Conservation (phyloP, 805 yeast species). For the Candida ovalis region DNA sequence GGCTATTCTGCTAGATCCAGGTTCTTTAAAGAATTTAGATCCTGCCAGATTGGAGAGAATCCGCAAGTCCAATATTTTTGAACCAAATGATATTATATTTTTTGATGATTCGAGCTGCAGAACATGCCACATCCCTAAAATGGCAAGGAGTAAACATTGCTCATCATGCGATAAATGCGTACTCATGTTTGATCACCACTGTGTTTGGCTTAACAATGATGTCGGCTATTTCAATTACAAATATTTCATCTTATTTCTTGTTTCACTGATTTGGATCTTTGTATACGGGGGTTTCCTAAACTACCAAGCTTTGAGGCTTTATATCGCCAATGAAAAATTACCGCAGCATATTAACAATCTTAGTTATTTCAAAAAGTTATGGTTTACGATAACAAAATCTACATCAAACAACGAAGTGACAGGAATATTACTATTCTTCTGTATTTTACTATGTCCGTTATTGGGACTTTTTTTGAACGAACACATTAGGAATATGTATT, state of each 20-base stretch:
- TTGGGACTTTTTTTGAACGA: slow-evolving; percentile 36
- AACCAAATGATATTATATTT: slow-evolving; percentile 27
- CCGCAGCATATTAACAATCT: slow-evolving; percentile 19
- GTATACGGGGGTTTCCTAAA: slow-evolving; percentile 40
- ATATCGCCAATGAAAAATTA: not conserved
- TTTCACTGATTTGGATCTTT: slow-evolving; percentile 32
- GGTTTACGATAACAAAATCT: slow-evolving; percentile 29
- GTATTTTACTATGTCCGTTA: slow-evolving; percentile 35
- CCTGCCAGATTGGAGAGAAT: slow-evolving; percentile 7
- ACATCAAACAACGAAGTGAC: slow-evolving; percentile 34
- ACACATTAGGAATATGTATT: slow-evolving; percentile 43
- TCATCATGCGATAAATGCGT: slow-evolving; percentile 64
- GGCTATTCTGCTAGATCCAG: slow-evolving; percentile 43
- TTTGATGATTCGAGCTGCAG: slow-evolving; percentile 33
- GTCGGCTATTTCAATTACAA: slow-evolving; percentile 50
- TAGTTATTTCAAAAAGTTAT: slow-evolving; percentile 11
- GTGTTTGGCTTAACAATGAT: slow-evolving; percentile 52
- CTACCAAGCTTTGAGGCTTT: slow-evolving; percentile 22
- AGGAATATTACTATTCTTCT: slow-evolving; percentile 40
- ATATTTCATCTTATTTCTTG: slow-evolving; percentile 43
- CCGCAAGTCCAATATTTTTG: not conserved
- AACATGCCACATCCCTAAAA: slow-evolving; percentile 63
- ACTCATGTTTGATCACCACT: slow-evolving; percentile 60
- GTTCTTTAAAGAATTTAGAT: slow-evolving; percentile 22
- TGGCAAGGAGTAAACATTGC: slow-evolving; percentile 78